Evolutionary conservation across 805 yeast genomes (phyloP), one percentile per base, ranked within the genome.

Genomic region (Yarrowia divulgata): DNA sequence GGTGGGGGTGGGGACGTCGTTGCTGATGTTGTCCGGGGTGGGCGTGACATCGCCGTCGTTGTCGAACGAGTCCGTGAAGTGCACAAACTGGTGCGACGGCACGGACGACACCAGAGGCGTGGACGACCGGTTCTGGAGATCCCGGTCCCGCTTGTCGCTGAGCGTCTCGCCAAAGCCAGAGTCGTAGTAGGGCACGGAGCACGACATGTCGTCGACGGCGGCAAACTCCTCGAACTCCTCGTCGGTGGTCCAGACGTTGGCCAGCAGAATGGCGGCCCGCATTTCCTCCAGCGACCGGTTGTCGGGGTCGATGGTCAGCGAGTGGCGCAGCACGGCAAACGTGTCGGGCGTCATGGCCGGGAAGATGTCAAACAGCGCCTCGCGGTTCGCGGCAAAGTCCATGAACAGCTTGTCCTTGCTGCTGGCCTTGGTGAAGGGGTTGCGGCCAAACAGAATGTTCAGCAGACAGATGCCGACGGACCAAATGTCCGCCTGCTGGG

Each of bases 361-460:
- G 77, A 93, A 94, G 50, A 93, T 90, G 79, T 94, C 98, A 79
- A 92, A 93, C 58, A 94, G 81, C 1, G 96, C 90, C 78, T 94
- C 98, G 73, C 97, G 85, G 74, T 91, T 90, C 42, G 89, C 85
- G 13, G 94, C 93, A 81, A 90, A 93, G 79, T 91, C 93, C 74
- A 90, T 80, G 77, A 93, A 93, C 64, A 93, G 81, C 75, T 90
- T 90, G 79, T 93, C 98, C 16, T 88, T 82, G 74, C 88, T 87
- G 73, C 88, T 87, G 6, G 97, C 97, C 16, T 88, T 88, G 72
- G 85, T 86, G 78, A 93, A 93, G 2, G 97, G 97, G 77, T 90
- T 90, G 75, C 91, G 89, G 67, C 90, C 95, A 80, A 93, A 93
- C n/a, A 93, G 90, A 69, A 90, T 83, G 73, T 94, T 93, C 74